These are phyloP conservation scores for Cerioporus squamosus DNA, from an alignment of 1,284 basidiomycete genomes.

Conservation along the genomic window DNA sequence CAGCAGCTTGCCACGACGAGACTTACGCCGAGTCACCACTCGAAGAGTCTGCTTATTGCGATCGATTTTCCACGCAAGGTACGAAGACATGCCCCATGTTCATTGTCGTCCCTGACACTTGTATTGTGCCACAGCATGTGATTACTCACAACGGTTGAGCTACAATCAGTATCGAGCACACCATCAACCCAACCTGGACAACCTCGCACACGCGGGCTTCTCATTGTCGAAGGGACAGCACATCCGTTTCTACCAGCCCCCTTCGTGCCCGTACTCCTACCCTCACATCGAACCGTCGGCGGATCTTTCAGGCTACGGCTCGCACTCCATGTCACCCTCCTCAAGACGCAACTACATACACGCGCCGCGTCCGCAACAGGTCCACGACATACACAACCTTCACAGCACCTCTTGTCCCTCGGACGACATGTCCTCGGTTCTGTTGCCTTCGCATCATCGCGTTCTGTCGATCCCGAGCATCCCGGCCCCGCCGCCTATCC, in stretches of 20 bases:
- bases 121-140: slow-evolving; percentile 7
- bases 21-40: slow-evolving; percentile 15
- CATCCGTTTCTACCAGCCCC: slow-evolving; percentile 18
- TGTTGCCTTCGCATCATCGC: slow-evolving; percentile 9
- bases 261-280: slow-evolving; percentile 22
- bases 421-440: slow-evolving; percentile 2
- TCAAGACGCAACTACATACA: slow-evolving; percentile 13
- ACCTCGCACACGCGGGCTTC: slow-evolving; percentile 5
- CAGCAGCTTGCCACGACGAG: slow-evolving; percentile 14
- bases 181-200: slow-evolving; percentile 11
- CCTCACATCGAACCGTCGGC: slow-evolving; percentile 15
- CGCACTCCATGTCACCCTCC: slow-evolving; percentile 9
- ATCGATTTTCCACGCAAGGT: slow-evolving; percentile 15
- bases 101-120: neutral
- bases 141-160: slow-evolving; percentile 1
- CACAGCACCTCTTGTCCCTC: slow-evolving; percentile 10
- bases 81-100: neutral
- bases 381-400: slow-evolving; percentile 17
- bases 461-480: slow-evolving; percentile 26
- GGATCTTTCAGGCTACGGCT: slow-evolving; percentile 12
- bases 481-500: slow-evolving; percentile 23
- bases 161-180: slow-evolving; percentile 11
- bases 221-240: slow-evolving; percentile 4
- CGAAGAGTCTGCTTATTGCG: slow-evolving; percentile 13
- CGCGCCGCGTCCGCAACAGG: slow-evolving; percentile 20